Evolutionary conservation across 2,329 filamentous ascomycete species (phyloP), one percentile per base, ranked within the genome.

Genomic region (Cordyceps militaris): DNA sequence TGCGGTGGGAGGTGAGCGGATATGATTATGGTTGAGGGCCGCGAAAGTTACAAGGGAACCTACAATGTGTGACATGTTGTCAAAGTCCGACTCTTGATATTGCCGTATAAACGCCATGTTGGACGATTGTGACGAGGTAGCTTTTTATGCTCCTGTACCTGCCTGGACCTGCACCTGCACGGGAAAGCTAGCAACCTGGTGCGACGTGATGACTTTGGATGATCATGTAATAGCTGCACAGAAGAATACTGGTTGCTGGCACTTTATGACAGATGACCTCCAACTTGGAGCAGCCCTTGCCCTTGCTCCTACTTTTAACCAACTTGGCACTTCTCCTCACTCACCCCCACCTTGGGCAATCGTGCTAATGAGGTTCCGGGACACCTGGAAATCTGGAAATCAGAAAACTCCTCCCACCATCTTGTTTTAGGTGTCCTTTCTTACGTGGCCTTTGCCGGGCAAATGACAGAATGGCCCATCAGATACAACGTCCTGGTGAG

Each of bases 51-150:
- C 30, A 6, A n/a, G 19, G 47, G 30, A 23, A 64, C 70, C 67
- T 63, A 76, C 75, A 59, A 78, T 77, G 46, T 72, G 65, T 5
- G 71, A 72, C 51, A 69, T 72, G 49, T 66, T 70, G 8, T 75
- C 73, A 62, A 72, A 74, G 63, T 77, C 75, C 7, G 66, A 64
- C 6, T 68, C 59, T 58, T 68, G 61, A 57, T 75, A 76, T 3
- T 66, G 70, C 54, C 76, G 70, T 52, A 79, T 77, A 63, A 75
- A 77, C 3, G 75, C 74, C 76, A 78, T 78, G 24, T 19, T 40
- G 13, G 9, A 9, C n/a, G 14, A 8, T 26, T n/a, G 3, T 26
- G 43, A 16, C 23, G 24, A 26, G 6, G 14, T 46, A 3, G 14
- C 26, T n/a, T 7, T 46, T 38, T n/a, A 38, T n/a, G n/a, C n/a